Percentiles rank a stretch among this genome's conserved stretches.
phyloP scores from a whole-genome alignment of 352 stramenopile species.

The Plasmopara viticola region DNA sequence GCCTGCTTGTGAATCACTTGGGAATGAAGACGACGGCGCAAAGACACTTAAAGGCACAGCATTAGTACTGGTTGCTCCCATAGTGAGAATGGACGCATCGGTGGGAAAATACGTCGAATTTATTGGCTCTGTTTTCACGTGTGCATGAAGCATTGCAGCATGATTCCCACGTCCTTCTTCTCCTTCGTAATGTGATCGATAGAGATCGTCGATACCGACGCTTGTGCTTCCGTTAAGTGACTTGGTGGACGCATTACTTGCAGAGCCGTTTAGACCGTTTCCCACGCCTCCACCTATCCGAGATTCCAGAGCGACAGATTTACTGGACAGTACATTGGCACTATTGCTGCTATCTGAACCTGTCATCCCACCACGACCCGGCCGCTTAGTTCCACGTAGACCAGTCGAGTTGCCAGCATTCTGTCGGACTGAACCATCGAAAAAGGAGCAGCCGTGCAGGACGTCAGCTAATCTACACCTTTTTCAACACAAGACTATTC shows the following conservation, averaged over 20 bases:
- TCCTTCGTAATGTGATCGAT: slow-evolving; percentile 24
- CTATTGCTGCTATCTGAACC: slow-evolving; percentile 59
- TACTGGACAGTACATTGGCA: slow-evolving; percentile 65
- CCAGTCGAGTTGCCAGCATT: slow-evolving; percentile 43
- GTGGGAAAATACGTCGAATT: slow-evolving; percentile 66
- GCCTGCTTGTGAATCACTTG: slow-evolving; percentile 20
- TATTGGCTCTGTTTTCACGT: slow-evolving; percentile 57
- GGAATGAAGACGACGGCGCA: slow-evolving; percentile 21
- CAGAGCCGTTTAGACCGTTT: slow-evolving; percentile 26
- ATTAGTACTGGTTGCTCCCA: slow-evolving; percentile 27
- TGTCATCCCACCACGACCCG: slow-evolving; percentile 41
- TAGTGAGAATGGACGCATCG: slow-evolving; percentile 52
- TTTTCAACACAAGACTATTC: neutral
- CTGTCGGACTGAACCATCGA: slow-evolving; percentile 46
- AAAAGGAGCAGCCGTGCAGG: neutral
- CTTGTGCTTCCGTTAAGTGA: slow-evolving; percentile 16
- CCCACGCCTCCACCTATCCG: slow-evolving; percentile 41
- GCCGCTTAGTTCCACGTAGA: slow-evolving; percentile 59
- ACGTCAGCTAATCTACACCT: neutral
- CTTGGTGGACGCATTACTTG: slow-evolving; percentile 15
- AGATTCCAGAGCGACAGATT: slow-evolving; percentile 64
- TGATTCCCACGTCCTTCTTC: slow-evolving; percentile 5
- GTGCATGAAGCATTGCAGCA: slow-evolving; percentile 14
- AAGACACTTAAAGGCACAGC: slow-evolving; percentile 22
- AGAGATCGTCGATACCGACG: slow-evolving; percentile 20